Evolutionary conservation across 2,329 filamentous ascomycete species (phyloP).

Genomic region (Trichophyton simii): DNA sequence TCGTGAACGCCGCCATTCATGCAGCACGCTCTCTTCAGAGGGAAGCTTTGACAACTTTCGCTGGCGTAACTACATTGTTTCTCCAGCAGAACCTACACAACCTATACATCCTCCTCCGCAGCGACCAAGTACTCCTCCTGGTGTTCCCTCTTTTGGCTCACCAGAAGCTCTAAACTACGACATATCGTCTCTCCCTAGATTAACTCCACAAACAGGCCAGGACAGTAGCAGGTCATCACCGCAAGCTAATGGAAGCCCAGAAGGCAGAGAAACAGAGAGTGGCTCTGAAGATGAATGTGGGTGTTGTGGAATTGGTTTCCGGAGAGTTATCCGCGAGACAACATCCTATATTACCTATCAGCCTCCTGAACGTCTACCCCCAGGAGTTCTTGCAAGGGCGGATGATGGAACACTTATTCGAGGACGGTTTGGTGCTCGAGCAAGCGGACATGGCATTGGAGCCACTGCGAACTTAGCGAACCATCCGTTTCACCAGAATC

Average conservation of each 20-base stretch:
- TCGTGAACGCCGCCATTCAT: slow-evolving; percentile 5
- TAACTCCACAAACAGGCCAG: slow-evolving; percentile 1
- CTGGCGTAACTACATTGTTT: slow-evolving; percentile 18
- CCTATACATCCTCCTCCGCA: slow-evolving; percentile 28
- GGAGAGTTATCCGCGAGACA: slow-evolving; percentile 22
- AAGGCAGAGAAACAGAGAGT: neutral
- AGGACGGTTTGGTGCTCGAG: slow-evolving; percentile 29
- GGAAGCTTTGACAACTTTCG: slow-evolving; percentile 14
- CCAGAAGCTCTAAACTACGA: slow-evolving; percentile 26
- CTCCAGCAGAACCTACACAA: slow-evolving; percentile 21
- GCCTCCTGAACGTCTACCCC: slow-evolving; percentile 10
- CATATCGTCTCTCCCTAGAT: slow-evolving; percentile 5
- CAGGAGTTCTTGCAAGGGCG: slow-evolving; percentile 24
- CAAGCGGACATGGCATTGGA: slow-evolving; percentile 31
- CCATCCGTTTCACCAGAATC: slow-evolving; percentile 26
- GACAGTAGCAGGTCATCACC: slow-evolving; percentile 3
- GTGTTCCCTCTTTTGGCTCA: slow-evolving; percentile 33
- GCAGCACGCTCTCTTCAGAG: slow-evolving; percentile 17
- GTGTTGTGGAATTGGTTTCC: slow-evolving; percentile 8
- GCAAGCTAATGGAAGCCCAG: neutral
- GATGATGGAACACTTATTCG: slow-evolving; percentile 31
- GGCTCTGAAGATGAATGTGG: neutral
- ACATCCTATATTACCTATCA: slow-evolving; percentile 17
- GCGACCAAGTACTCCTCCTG: slow-evolving; percentile 31
- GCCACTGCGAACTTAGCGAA: slow-evolving; percentile 18